Evolutionary conservation across 1,284 basidiomycete genomes (phyloP).

Genomic region (Marasmius fiardii): DNA sequence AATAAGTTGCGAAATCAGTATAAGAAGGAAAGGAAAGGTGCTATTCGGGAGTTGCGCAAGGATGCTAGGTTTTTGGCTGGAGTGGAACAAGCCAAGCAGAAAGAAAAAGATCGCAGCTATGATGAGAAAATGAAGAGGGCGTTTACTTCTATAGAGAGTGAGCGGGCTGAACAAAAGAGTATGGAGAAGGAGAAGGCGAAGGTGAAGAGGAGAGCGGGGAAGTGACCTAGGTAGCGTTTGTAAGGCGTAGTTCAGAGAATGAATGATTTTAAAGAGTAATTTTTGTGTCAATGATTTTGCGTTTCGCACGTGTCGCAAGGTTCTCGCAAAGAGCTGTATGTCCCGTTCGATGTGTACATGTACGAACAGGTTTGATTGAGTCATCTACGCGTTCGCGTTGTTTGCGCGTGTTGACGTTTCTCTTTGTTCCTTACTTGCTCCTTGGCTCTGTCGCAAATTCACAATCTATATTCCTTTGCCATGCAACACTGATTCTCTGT

Average conservation of each 20-base stretch:
- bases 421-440: background rate
- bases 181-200: slow-evolving; percentile 80
- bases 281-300: no score
- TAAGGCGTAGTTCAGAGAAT: no score
- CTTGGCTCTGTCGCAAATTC: background rate
- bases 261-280: no score
- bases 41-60: slow-evolving; percentile 94
- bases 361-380: no score
- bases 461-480: background rate
- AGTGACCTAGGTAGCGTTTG: no score
- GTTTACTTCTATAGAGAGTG: slow-evolving; percentile 80
- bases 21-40: slow-evolving; percentile 97
- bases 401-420: background rate
- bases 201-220: slow-evolving; percentile 74
- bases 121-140: slow-evolving; percentile 81
- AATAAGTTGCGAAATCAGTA: slow-evolving; percentile 86
- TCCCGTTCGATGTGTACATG: no score
- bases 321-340: no score
- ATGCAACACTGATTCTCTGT: background rate
- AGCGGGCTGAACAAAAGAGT: slow-evolving; percentile 94
- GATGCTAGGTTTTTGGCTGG: slow-evolving; percentile 92
- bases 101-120: slow-evolving; percentile 80
- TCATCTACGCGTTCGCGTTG: background rate
- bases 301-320: no score
- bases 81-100: slow-evolving; percentile 82